Percentiles rank a stretch among this genome's conserved stretches.
Evolutionary conservation across 108 stramenopile genomes (phyloP).

Genomic region (Cyclostephanos invisitatus): DNA sequence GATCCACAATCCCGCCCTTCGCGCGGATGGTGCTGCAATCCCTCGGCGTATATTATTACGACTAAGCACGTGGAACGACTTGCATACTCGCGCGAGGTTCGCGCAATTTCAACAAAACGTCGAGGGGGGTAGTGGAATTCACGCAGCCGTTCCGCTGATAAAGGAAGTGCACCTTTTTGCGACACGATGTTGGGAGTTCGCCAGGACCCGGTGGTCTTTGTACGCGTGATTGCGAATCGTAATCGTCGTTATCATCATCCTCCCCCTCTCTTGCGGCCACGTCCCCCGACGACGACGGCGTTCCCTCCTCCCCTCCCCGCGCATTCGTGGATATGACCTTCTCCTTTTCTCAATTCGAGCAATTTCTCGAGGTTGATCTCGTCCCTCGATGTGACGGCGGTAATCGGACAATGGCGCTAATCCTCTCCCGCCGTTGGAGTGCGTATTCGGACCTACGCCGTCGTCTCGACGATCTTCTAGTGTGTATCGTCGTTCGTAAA

Average conservation of each 20-base stretch:
- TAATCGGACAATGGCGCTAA: conserved; percentile 69
- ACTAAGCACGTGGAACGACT: conserved; percentile 55
- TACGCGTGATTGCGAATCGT: conserved; percentile 15
- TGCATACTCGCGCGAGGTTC: conserved; percentile 60
- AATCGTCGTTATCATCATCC: conserved; percentile 12
- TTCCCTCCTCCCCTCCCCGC: conserved; percentile 29
- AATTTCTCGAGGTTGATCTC: conserved; percentile 72
- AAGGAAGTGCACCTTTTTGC: conserved; percentile 78
- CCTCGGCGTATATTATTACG: conserved; percentile 80
- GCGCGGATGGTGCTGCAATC: conserved; percentile 76
- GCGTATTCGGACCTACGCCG: conserved; percentile 82
- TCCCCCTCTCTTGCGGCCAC: conserved; percentile 31
- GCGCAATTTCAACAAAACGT: conserved; percentile 72
- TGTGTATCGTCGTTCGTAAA: conserved; percentile 72
- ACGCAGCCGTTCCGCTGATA: conserved; percentile 69
- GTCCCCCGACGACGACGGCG: neutral
- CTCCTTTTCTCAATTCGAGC: conserved; percentile 61
- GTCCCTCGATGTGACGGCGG: conserved; percentile 74
- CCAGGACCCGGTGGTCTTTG: conserved; percentile 58
- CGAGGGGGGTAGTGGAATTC: conserved; percentile 76
- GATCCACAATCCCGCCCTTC: conserved; percentile 81
- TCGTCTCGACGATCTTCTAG: conserved; percentile 78
- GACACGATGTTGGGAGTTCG: conserved; percentile 76
- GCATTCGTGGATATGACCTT: conserved; percentile 52
- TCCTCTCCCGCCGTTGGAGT: conserved; percentile 55